Percentiles rank a stretch among this genome's conserved stretches.
These are phyloP conservation scores for Chamaenerion angustifolium DNA, from an alignment of 345 rosid species.

Conservation along the genomic window DNA sequence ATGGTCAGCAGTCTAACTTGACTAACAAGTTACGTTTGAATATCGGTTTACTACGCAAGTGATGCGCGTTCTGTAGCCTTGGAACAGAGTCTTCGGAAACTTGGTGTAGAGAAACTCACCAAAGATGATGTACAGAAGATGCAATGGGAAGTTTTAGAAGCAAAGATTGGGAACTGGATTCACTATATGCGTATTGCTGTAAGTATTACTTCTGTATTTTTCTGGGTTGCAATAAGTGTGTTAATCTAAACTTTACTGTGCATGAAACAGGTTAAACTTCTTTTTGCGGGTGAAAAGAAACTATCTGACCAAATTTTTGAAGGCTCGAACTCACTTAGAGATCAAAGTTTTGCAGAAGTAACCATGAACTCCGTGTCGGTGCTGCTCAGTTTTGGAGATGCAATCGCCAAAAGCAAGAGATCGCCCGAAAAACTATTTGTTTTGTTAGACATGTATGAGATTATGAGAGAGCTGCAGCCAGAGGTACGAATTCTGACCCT, in stretches of 20 bases:
- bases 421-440: constrained; percentile 92
- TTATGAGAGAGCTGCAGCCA: constrained; percentile 83
- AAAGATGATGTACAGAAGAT: constrained; percentile 95
- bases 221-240: not conserved
- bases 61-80: constrained; percentile 73
- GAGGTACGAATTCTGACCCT: constrained; percentile 36
- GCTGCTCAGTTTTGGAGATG: constrained; percentile 94
- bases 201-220: constrained; percentile 10
- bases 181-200: constrained; percentile 94
- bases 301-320: constrained; percentile 77
- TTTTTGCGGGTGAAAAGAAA: constrained; percentile 79
- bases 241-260: not conserved
- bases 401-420: constrained; percentile 93
- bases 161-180: constrained; percentile 95
- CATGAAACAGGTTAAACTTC: constrained; percentile 68
- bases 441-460: constrained; percentile 92
- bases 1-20: too few relatives aligned
- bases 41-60: constrained; percentile 20
- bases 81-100: constrained; percentile 80
- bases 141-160: constrained; percentile 98
- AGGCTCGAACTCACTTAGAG: constrained; percentile 59
- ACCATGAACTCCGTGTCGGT: constrained; percentile 58
- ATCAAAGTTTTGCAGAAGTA: constrained; percentile 82
- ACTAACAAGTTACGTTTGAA: too few relatives aligned
- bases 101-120: constrained; percentile 90